Evolutionary conservation across 2,329 filamentous ascomycete species (phyloP).

Genomic region (Xylaria sp.): DNA sequence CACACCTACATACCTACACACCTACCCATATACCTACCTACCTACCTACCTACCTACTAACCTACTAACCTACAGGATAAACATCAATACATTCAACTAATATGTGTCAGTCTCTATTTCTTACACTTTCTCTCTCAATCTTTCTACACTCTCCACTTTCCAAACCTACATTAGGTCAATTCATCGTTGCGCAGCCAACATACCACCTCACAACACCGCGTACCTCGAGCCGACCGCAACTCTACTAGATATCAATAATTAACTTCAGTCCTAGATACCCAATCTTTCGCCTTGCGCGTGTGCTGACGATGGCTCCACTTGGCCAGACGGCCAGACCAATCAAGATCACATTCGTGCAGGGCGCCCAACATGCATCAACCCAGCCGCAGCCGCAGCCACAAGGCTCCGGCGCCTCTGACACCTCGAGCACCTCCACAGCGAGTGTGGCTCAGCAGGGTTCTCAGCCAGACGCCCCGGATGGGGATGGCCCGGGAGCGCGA

Average conservation of each 20-base stretch:
- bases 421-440: not conserved
- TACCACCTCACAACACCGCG: not conserved
- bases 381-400: not conserved
- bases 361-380: not conserved
- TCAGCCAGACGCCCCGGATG: not conserved
- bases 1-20: too few relatives aligned
- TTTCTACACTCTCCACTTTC: not conserved
- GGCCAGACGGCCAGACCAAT: not conserved
- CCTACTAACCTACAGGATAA: not conserved
- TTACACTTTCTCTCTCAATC: not conserved
- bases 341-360: not conserved
- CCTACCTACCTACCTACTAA: not conserved
- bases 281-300: too few relatives aligned
- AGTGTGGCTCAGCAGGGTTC: constrained; percentile 13
- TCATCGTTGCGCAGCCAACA: not conserved
- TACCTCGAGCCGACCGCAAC: not conserved
- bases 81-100: not conserved
- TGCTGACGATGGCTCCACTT: constrained; percentile 3
- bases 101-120: too few relatives aligned
- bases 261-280: too few relatives aligned
- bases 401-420: not conserved
- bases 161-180: not conserved
- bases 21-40: not conserved
- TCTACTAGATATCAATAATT: not conserved
- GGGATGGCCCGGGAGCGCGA: not conserved